Evolutionary conservation across 495 filamentous ascomycete genomes (phyloP).

Genomic region (Amniculicola lignicola): DNA sequence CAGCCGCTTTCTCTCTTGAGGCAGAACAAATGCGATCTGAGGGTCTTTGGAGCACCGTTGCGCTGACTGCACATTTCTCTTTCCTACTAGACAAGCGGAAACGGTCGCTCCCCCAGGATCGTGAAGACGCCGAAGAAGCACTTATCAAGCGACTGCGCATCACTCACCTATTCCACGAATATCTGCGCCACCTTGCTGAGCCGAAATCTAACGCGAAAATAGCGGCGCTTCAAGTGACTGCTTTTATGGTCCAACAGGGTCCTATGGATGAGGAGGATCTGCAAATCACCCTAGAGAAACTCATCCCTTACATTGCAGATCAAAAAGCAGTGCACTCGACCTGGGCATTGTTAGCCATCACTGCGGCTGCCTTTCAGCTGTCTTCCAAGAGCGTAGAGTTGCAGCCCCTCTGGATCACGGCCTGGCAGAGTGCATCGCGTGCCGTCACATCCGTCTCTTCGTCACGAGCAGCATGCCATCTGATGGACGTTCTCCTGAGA

Average conservation of each 20-base stretch:
- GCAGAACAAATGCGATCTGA: conserved; percentile 20
- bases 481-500: conserved; percentile 63
- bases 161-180: conserved; percentile 41
- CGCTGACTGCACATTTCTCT: conserved; percentile 24
- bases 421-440: conserved; percentile 71
- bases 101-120: conserved; percentile 12
- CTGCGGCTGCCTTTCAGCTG: conserved; percentile 49
- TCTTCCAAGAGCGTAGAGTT: conserved; percentile 38
- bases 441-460: conserved; percentile 64
- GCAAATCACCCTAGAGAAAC: conserved; percentile 45
- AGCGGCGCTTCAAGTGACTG: conserved; percentile 69
- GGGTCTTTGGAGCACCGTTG: conserved; percentile 28
- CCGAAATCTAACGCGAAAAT: conserved; percentile 24
- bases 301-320: conserved; percentile 53
- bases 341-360: conserved; percentile 55
- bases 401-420: conserved; percentile 59
- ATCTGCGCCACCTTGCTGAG: conserved; percentile 53
- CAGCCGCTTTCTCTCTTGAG: conserved; percentile 25
- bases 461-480: conserved; percentile 76
- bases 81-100: conserved; percentile 26
- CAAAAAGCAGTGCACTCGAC: conserved; percentile 53
- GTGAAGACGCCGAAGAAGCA: conserved; percentile 29
- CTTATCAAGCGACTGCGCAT: conserved; percentile 61
- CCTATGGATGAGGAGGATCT: conserved; percentile 46
- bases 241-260: conserved; percentile 59